phyloP scores from a whole-genome alignment of 495 filamentous ascomycete genomes.

The Neurospora cerealis region DNA sequence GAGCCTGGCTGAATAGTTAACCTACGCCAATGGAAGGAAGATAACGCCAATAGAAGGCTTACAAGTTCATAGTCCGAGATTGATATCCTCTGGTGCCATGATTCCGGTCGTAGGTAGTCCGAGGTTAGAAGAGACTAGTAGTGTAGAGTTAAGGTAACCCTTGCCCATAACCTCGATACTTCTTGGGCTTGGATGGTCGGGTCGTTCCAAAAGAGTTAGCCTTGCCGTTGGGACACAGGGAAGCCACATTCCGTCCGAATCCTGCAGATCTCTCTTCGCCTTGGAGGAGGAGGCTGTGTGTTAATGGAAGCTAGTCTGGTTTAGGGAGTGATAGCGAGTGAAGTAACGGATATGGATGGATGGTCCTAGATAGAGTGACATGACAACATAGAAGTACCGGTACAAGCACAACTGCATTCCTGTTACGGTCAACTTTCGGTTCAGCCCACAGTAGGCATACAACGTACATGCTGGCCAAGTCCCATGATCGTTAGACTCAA shows the following conservation, averaged over 20 bases:
- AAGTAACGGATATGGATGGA: background rate
- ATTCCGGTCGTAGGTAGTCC: background rate
- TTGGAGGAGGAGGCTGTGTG: background rate
- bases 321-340: background rate
- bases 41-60: background rate
- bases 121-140: background rate
- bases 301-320: background rate
- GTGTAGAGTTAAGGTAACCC: background rate
- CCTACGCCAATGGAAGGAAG: background rate
- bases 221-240: background rate
- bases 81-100: background rate
- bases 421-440: background rate
- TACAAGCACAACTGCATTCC: background rate
- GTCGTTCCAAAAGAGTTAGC: background rate
- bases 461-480: background rate
- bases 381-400: background rate
- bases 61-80: background rate
- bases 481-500: background rate
- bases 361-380: background rate
- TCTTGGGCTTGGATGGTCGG: background rate
- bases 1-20: background rate
- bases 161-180: background rate
- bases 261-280: background rate
- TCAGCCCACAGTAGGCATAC: background rate
- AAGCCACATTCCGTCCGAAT: background rate